Evolutionary conservation across 192 early-diverging fungal species (phyloP), one percentile per base, ranked within the genome.

Genomic region (Backusella morwellensis): DNA sequence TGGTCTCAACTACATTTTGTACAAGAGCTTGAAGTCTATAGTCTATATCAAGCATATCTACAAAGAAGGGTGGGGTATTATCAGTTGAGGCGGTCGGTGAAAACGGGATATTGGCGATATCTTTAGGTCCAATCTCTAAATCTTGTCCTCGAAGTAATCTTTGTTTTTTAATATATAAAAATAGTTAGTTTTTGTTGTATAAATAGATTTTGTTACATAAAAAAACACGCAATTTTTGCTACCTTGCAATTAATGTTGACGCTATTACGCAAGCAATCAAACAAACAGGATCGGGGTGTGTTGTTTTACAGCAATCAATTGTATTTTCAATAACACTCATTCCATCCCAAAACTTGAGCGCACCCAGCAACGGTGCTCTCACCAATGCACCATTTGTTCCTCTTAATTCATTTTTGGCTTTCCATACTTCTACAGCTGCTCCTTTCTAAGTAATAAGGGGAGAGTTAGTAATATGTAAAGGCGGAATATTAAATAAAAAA

Each of bases 371-470:
- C 6, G 87, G 77, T 23, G 84, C 75, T 19, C 85, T 70, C 76
- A 86, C 84, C 17, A 88, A 77, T 21, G 85, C 85, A 17, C 87
- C 85, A 77, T 85, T 88, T 9, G 84, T 74, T 35, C 83, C 82
- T 12, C 81, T 68, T n/a, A 68, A n/a, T 34, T 66, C 23, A 54
- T 75, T 75, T 42, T 73, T 76, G n/a, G 41, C n/a, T 9, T 75
- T 56, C 85, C 83, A 85, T n/a, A 85, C 82, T 3, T 77, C 73
- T n/a, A 73, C 63, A 1, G 87, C 87, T 11, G 87, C 82, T 23
- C 40, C 34, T 29, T 75, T 69, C 78, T 82, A 68, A 29, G 26
- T 23, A 26, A 29, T 26, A 63, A 69, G 1, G 32, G 35, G 67
- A 29, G 32, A 21, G 15, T 63, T 44, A 56, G 38, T 66, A 52